A percentile compares a stretch with the other conserved stretches of the same genome.
These are phyloP conservation scores for Xylaria sp. DNA, from an alignment of 2,329 filamentous ascomycete species.

Conservation along the genomic window DNA sequence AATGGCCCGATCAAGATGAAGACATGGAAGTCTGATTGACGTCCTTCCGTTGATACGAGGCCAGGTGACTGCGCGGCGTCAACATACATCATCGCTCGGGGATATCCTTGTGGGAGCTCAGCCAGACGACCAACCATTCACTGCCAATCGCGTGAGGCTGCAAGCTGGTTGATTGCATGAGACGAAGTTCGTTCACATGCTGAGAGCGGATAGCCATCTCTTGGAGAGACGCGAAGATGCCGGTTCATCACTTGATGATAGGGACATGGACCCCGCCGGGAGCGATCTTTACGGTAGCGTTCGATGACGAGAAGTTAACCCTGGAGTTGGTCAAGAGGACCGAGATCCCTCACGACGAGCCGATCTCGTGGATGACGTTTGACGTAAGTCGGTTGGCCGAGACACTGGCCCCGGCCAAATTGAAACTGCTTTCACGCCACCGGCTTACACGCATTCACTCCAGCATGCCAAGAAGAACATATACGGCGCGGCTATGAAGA, in stretches of 20 bases:
- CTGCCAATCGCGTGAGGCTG: background rate
- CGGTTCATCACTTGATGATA: constrained; percentile 84
- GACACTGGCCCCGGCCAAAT: background rate
- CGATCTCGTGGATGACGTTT: constrained; percentile 93
- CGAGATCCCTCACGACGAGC: constrained; percentile 78
- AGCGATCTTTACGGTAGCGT: constrained; percentile 86
- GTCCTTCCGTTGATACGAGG: background rate
- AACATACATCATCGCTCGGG: background rate
- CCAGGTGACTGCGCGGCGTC: background rate
- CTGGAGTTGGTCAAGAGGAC: constrained; percentile 79
- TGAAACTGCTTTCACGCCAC: background rate
- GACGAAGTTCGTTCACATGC: constrained; percentile 5
- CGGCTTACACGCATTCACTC: constrained; percentile 23
- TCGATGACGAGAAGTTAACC: constrained; percentile 79
- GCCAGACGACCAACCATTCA: background rate
- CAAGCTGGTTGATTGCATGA: background rate
- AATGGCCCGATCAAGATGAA: background rate
- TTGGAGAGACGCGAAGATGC: constrained; percentile 57
- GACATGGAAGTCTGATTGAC: background rate
- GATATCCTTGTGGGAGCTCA: background rate
- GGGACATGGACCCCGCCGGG: constrained; percentile 90
- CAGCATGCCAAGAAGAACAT: constrained; percentile 82
- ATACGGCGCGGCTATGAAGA: constrained; percentile 91
- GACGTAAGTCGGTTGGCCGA: constrained; percentile 61
- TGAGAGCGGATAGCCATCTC: constrained; percentile 10